phyloP scores from a whole-genome alignment of 2,329 filamentous ascomycete species.

The Esteya vermicola region DNA sequence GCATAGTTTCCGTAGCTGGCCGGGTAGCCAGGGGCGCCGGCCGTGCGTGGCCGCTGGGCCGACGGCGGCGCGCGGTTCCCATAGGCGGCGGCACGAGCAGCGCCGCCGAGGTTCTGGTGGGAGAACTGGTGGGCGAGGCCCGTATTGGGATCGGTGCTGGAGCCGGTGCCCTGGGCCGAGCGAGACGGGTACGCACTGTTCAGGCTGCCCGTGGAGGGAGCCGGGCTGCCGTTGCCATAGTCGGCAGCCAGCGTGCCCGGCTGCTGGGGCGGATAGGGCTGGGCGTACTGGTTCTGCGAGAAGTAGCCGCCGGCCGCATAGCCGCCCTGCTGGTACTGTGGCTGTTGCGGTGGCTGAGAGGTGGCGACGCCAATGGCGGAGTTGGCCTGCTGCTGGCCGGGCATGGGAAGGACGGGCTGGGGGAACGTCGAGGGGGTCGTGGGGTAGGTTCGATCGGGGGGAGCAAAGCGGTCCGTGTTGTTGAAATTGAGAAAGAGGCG shows the following conservation, averaged over 20 bases:
- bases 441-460: conserved; percentile 58
- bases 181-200: conserved; percentile 32
- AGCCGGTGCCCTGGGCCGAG: conserved; percentile 37
- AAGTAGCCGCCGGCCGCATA: conserved; percentile 42
- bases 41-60: conserved; percentile 68
- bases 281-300: conserved; percentile 30
- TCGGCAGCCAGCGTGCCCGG: conserved; percentile 6
- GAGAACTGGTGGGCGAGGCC: conserved; percentile 92
- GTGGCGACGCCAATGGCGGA: conserved; percentile 29
- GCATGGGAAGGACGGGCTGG: conserved; percentile 58
- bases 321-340: conserved; percentile 30
- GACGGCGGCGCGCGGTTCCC: conserved; percentile 53
- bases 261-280: conserved; percentile 20
- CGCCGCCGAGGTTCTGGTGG: conserved; percentile 78
- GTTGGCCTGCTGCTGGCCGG: conserved; percentile 17
- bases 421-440: conserved; percentile 94
- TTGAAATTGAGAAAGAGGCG: conserved; percentile 53
- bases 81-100: conserved; percentile 56
- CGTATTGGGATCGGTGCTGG: conserved; percentile 67
- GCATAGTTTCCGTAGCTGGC: conserved; percentile 50
- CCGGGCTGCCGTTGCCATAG: conserved; percentile 5
- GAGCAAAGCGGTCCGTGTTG: conserved; percentile 48
- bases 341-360: conserved; percentile 27
- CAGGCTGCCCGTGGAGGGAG: conserved; percentile 1
- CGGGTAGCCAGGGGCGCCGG: conserved; percentile 52